Conservation (phyloP, 805 yeast genomes). For the Candida suzukii region DNA sequence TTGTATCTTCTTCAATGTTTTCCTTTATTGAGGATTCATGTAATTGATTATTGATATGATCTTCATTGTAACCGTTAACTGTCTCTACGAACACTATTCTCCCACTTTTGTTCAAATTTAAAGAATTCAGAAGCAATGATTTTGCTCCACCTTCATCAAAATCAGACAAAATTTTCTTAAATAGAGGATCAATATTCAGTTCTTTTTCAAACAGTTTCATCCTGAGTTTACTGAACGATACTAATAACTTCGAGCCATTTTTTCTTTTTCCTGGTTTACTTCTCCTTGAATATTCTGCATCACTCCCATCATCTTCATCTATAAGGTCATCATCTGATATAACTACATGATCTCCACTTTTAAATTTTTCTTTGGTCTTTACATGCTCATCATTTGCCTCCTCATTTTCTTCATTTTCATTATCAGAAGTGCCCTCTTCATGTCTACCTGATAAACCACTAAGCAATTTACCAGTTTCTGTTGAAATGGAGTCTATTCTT, state of each 20-base stretch:
- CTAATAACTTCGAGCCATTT: slow-evolving; percentile 3
- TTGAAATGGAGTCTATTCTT: slow-evolving; percentile 36
- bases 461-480: slow-evolving; percentile 32
- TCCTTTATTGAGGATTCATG: not conserved
- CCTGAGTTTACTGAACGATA: too few relatives aligned
- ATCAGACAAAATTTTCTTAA: slow-evolving; percentile 67
- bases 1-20: not conserved
- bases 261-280: slow-evolving; percentile 16
- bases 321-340: slow-evolving; percentile 1
- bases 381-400: slow-evolving; percentile 10
- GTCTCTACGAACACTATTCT: slow-evolving; percentile 52
- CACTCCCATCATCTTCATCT: slow-evolving; percentile 17
- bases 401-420: slow-evolving; percentile 13
- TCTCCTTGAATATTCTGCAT: slow-evolving; percentile 7
- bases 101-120: slow-evolving; percentile 44
- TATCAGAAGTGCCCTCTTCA: slow-evolving; percentile 11
- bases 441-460: slow-evolving; percentile 57
- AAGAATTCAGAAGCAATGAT: slow-evolving; percentile 55
- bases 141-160: slow-evolving; percentile 83
- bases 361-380: too few relatives aligned
- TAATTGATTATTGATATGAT: too few relatives aligned
- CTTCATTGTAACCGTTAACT: not conserved
- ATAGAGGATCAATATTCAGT: slow-evolving; percentile 63
- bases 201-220: slow-evolving; percentile 58
- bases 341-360: too few relatives aligned